Percentiles rank a stretch among this genome's conserved stretches.
These are phyloP conservation scores for Coniochaeta prunicola DNA, from an alignment of 2,329 filamentous ascomycete species.

Conservation along the genomic window DNA sequence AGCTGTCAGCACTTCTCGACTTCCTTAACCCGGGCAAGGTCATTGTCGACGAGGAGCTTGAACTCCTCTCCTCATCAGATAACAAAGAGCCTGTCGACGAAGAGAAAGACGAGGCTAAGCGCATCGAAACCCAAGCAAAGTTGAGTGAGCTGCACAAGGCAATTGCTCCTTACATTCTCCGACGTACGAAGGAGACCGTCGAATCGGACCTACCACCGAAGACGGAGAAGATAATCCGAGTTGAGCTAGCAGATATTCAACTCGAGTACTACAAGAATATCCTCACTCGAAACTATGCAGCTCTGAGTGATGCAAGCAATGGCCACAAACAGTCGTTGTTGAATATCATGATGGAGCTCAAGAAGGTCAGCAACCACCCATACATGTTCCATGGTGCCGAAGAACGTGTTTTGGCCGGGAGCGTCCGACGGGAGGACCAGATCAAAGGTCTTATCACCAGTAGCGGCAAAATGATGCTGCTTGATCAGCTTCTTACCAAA, in stretches of 20 bases:
- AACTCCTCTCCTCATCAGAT: slow-evolving; percentile 53
- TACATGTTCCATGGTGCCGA: slow-evolving; percentile 97
- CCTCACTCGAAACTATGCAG: slow-evolving; percentile 90
- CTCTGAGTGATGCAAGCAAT: slow-evolving; percentile 80
- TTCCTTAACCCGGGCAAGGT: slow-evolving; percentile 96
- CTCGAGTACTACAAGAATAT: slow-evolving; percentile 99
- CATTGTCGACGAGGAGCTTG: slow-evolving; percentile 84
- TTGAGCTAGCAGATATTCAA: slow-evolving; percentile 93
- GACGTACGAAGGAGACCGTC: slow-evolving; percentile 93
- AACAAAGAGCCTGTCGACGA: slow-evolving; percentile 19
- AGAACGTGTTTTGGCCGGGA: slow-evolving; percentile 76
- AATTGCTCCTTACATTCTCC: slow-evolving; percentile 90
- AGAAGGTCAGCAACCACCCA: slow-evolving; percentile 97
- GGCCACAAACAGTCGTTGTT: slow-evolving; percentile 92
- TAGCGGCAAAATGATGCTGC: slow-evolving; percentile 99
- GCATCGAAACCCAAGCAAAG: slow-evolving; percentile 77
- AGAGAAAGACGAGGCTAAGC: slow-evolving; percentile 30
- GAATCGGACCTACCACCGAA: slow-evolving; percentile 95
- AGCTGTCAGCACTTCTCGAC: slow-evolving; percentile 86
- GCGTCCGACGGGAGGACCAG: slow-evolving; percentile 76
- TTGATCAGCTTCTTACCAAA: slow-evolving; percentile 92
- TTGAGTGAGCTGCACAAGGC: slow-evolving; percentile 76
- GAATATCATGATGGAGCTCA: slow-evolving; percentile 99
- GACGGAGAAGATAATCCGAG: slow-evolving; percentile 97
- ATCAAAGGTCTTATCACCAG: slow-evolving; percentile 91